These are phyloP conservation scores for Gillenia trifoliata DNA, from an alignment of 306 rosid species.

Conservation along the genomic window DNA sequence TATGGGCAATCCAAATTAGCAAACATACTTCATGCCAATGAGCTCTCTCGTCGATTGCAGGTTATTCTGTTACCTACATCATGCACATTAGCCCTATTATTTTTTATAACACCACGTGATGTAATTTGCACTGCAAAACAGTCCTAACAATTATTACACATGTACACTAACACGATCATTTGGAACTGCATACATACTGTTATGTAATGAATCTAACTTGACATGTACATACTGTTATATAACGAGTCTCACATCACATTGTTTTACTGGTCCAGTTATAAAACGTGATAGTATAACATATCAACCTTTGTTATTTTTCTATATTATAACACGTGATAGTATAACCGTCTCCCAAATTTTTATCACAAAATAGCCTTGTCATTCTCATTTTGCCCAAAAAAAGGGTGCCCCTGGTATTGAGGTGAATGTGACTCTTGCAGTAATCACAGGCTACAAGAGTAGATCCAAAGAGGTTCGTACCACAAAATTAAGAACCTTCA, in stretches of 20 bases:
- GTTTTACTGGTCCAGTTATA: too few relatives aligned
- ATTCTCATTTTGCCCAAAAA: background rate
- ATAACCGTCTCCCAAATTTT: too few relatives aligned
- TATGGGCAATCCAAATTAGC: conserved; percentile 94
- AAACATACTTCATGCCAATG: conserved; percentile 71
- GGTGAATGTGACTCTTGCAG: background rate
- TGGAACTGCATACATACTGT: background rate
- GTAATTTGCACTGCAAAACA: too few relatives aligned
- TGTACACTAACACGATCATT: background rate
- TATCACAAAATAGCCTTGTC: background rate
- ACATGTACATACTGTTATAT: background rate
- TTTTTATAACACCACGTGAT: too few relatives aligned
- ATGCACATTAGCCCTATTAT: background rate
- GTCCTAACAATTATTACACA: background rate
- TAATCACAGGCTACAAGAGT: background rate
- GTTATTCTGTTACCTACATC: conserved; percentile 23
- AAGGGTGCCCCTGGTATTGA: background rate
- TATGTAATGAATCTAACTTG: background rate
- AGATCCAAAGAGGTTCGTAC: too few relatives aligned
- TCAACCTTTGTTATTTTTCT: too few relatives aligned
- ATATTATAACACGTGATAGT: too few relatives aligned
- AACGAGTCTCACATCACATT: background rate
- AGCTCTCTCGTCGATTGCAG: conserved; percentile 68
- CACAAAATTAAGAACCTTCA: too few relatives aligned
- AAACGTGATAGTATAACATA: too few relatives aligned